These are phyloP conservation scores for Dioszegia aurantiaca DNA, from an alignment of 768 basidiomycete species.

Conservation along the genomic window DNA sequence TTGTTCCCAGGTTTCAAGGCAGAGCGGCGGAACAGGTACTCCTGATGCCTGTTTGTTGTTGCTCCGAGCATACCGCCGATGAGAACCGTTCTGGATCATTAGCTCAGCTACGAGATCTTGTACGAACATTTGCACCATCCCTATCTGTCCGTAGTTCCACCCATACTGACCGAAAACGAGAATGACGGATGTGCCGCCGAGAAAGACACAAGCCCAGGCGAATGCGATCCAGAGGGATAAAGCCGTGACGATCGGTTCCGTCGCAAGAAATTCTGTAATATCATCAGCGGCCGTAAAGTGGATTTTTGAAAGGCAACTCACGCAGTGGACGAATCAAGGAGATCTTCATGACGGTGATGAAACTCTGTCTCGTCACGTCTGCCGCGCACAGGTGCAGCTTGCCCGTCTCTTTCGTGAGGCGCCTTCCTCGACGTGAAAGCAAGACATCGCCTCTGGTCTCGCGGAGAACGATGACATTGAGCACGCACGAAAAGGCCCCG, in stretches of 20 bases:
- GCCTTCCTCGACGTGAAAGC: constrained; percentile 34
- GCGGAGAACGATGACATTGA: constrained; percentile 32
- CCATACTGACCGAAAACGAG: constrained; percentile 42
- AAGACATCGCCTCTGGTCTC: constrained; percentile 48
- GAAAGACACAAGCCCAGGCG: constrained; percentile 47
- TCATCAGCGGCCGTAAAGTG: neutral
- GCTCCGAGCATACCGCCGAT: constrained; percentile 43
- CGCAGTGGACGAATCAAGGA: constrained; percentile 45
- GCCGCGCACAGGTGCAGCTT: constrained; percentile 40
- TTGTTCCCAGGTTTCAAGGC: constrained; percentile 19
- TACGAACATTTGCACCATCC: constrained; percentile 37
- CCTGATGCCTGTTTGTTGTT: constrained; percentile 39
- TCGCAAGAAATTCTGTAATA: constrained; percentile 36
- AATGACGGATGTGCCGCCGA: constrained; percentile 32
- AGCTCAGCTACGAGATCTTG: neutral
- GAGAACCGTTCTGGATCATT: constrained; percentile 28
- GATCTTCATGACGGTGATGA: constrained; percentile 32
- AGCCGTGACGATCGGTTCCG: constrained; percentile 49
- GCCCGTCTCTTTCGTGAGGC: constrained; percentile 42
- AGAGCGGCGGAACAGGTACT: constrained; percentile 33
- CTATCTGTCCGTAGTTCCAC: constrained; percentile 35
- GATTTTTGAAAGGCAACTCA: constrained; percentile 22
- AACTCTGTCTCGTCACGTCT: constrained; percentile 37
- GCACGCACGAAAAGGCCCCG: constrained; percentile 26
- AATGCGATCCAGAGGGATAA: constrained; percentile 48